phyloP scores from a whole-genome alignment of 2,329 filamentous ascomycete species.

The Penicillium sp. region DNA sequence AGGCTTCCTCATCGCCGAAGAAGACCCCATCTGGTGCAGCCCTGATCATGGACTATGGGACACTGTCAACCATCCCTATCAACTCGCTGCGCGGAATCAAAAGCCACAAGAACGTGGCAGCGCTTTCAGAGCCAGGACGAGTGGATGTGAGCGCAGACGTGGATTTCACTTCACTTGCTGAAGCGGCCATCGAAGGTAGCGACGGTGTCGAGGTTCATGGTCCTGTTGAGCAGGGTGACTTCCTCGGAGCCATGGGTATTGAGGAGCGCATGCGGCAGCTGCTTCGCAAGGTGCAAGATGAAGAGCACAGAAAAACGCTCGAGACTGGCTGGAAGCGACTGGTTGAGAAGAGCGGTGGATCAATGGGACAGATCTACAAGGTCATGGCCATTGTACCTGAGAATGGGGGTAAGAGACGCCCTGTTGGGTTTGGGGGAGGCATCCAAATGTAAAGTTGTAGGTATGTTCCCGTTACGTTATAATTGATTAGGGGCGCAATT shows the following conservation, averaged over 20 bases:
- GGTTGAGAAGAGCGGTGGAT: conserved; percentile 75
- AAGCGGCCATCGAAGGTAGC: conserved; percentile 73
- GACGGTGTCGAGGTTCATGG: conserved; percentile 87
- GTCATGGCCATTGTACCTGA: conserved; percentile 86
- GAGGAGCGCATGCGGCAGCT: conserved; percentile 71
- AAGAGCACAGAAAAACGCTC: conserved; percentile 60
- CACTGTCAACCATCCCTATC: conserved; percentile 71
- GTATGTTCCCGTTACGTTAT: conserved; percentile 6
- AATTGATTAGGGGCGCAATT: not conserved
- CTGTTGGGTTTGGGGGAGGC: conserved; percentile 87
- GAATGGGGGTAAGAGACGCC: conserved; percentile 68
- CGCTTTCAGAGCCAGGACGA: conserved; percentile 74
- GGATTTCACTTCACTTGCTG: conserved; percentile 83
- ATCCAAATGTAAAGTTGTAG: conserved; percentile 26
- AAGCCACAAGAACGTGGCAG: conserved; percentile 71
- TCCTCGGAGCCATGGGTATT: conserved; percentile 79
- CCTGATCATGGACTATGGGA: conserved; percentile 94
- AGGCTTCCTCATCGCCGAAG: conserved; percentile 51
- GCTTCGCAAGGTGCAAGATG: conserved; percentile 50
- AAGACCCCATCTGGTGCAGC: conserved; percentile 73
- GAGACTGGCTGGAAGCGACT: conserved; percentile 76
- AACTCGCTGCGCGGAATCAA: conserved; percentile 91
- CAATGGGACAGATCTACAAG: conserved; percentile 96
- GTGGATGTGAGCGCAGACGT: conserved; percentile 92
- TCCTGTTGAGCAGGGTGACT: conserved; percentile 79